phyloP scores from a whole-genome alignment of 495 filamentous ascomycete genomes.

The Geopyxis carbonaria region DNA sequence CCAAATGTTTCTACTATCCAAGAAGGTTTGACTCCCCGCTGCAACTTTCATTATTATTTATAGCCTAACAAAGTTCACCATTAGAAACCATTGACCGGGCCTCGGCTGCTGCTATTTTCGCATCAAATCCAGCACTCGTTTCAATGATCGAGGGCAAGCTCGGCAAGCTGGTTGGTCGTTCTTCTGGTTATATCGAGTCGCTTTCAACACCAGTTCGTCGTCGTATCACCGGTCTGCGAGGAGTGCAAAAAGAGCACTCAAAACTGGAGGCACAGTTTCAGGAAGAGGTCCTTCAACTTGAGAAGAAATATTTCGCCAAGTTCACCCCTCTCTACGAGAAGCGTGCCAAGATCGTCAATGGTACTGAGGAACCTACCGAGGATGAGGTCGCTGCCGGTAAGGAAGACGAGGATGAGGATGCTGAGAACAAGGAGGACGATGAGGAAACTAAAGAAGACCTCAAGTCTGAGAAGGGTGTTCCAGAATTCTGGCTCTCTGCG shows the following conservation, averaged over 20 bases:
- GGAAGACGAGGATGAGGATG: conserved; percentile 53
- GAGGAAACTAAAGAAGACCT: conserved; percentile 35
- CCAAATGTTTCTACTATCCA: conserved; percentile 89
- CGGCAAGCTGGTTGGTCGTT: conserved; percentile 77
- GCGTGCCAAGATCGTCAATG: conserved; percentile 86
- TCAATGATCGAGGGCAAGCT: conserved; percentile 96
- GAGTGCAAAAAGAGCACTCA: conserved; percentile 94
- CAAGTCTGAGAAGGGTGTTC: conserved; percentile 52
- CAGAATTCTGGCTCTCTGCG: conserved; percentile 97
- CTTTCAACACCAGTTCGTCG: conserved; percentile 75
- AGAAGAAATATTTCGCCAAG: conserved; percentile 98
- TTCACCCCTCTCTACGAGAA: conserved; percentile 96
- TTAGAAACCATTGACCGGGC: conserved; percentile 79
- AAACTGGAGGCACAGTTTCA: conserved; percentile 97
- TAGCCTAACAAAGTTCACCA: conserved; percentile 8
- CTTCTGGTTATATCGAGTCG: conserved; percentile 95
- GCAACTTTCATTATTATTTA: conserved; percentile 11
- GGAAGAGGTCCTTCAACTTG: conserved; percentile 88
- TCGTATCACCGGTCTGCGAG: conserved; percentile 87
- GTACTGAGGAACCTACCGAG: conserved; percentile 66
- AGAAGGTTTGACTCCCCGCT: conserved; percentile 51
- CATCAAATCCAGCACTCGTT: conserved; percentile 79
- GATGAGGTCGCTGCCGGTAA: conserved; percentile 74
- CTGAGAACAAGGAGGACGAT: conserved; percentile 38
- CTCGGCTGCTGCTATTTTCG: conserved; percentile 76